Conservation (phyloP, 805 yeast species). For the Wickerhamiella siamensis region DNA sequence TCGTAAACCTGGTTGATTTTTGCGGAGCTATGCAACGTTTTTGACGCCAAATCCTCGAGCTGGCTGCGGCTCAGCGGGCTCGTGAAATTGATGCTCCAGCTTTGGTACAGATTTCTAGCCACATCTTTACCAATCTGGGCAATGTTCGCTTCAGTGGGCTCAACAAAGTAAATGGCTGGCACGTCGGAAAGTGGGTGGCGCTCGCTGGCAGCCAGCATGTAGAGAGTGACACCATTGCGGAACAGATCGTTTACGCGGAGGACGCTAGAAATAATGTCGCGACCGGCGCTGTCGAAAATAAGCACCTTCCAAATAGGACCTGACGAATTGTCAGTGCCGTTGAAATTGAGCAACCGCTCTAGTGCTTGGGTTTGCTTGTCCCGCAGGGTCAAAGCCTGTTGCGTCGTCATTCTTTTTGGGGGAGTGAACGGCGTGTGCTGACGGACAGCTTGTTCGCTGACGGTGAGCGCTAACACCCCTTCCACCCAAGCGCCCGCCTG, state of each 20-base stretch:
- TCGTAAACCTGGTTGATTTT: conserved; percentile 81
- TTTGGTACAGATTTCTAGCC: conserved; percentile 58
- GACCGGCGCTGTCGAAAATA: conserved; percentile 65
- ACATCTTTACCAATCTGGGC: conserved; percentile 57
- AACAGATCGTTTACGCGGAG: conserved; percentile 81
- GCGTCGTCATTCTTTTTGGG: neutral
- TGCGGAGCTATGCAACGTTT: conserved; percentile 51
- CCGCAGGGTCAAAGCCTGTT: conserved; percentile 11
- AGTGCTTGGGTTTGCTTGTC: conserved; percentile 33
- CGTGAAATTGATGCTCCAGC: conserved; percentile 73
- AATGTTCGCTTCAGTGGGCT: conserved; percentile 71
- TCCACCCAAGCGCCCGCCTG: neutral
- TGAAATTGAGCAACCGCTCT: conserved; percentile 76
- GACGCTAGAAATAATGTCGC: conserved; percentile 81
- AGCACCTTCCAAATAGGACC: conserved; percentile 65
- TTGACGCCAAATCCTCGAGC: conserved; percentile 78
- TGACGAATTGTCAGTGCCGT: conserved; percentile 32
- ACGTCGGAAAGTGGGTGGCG: conserved; percentile 87
- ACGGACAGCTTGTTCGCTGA: neutral
- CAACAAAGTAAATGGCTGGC: conserved; percentile 83
- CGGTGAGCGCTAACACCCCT: neutral
- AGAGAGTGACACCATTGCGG: conserved; percentile 84
- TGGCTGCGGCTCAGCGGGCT: conserved; percentile 62
- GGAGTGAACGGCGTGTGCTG: neutral
- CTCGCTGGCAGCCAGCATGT: conserved; percentile 52